Evolutionary conservation across 352 stramenopile genomes (phyloP).

Genomic region (Phytophthora multivora): DNA sequence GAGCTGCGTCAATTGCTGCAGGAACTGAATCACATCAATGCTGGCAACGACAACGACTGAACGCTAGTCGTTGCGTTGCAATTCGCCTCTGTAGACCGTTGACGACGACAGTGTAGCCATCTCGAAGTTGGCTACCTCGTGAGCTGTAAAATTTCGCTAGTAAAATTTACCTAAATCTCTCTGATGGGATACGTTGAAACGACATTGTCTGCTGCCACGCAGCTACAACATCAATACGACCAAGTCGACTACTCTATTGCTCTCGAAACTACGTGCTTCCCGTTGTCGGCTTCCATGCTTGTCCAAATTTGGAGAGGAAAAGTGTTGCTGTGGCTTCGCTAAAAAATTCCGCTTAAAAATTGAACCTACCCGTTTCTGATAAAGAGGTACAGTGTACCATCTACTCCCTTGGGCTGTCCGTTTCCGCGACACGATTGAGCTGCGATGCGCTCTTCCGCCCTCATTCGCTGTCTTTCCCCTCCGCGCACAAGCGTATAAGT

Average conservation of each 20-base stretch:
- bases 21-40: conserved; percentile 39
- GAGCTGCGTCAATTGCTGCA: conserved; percentile 46
- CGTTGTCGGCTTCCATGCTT: background rate
- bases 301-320: background rate
- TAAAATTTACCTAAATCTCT: conserved; percentile 27
- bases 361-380: conserved; percentile 17
- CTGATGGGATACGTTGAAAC: conserved; percentile 22
- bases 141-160: conserved; percentile 11
- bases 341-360: conserved; percentile 1
- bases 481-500: background rate
- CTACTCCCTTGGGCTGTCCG: conserved; percentile 19
- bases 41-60: conserved; percentile 5
- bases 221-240: background rate
- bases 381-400: conserved; percentile 19
- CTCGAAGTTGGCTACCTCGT: background rate
- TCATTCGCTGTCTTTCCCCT: conserved; percentile 32
- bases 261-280: background rate
- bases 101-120: conserved; percentile 14
- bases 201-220: conserved; percentile 5
- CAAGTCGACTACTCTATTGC: background rate
- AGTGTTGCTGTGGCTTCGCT: too few relatives aligned
- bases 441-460: conserved; percentile 22
- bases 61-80: background rate
- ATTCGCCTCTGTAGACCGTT: background rate
- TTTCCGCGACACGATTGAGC: background rate